Evolutionary conservation across 371 early-diverging fungal species (phyloP).

Genomic region (Apophysomyces sp.): DNA sequence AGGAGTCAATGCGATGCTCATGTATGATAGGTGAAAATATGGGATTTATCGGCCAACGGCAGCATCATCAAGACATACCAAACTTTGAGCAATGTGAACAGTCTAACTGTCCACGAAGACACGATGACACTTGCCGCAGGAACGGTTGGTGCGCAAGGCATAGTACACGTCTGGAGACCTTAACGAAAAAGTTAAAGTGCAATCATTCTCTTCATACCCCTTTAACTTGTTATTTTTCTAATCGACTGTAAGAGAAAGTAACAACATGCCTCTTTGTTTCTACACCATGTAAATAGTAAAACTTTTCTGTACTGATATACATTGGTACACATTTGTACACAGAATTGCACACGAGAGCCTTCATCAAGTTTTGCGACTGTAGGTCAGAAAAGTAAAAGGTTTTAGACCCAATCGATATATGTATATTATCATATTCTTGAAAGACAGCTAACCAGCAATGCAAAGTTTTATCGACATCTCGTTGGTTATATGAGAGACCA

Average conservation of each 20-base stretch:
- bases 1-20: not conserved
- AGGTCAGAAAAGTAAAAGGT: too few species aligned
- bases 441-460: too few species aligned
- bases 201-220: not conserved
- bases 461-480: too few species aligned
- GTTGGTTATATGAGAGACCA: too few species aligned
- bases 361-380: too few species aligned
- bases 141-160: constrained; percentile 36
- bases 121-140: constrained; percentile 36
- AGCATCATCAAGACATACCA: constrained; percentile 25
- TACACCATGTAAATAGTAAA: not conserved
- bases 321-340: not conserved
- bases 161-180: constrained; percentile 35
- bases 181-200: not conserved
- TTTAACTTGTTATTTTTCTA: not conserved
- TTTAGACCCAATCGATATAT: too few species aligned
- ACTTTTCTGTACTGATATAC: not conserved
- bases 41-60: constrained; percentile 27
- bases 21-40: constrained; percentile 24
- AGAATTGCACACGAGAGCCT: not conserved
- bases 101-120: constrained; percentile 36
- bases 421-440: too few species aligned
- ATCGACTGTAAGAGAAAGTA: not conserved
- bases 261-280: not conserved
- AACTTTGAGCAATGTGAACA: constrained; percentile 31